Evolutionary conservation across 257 asterid species (phyloP).

Genomic region (Nicotiana paniculata): DNA sequence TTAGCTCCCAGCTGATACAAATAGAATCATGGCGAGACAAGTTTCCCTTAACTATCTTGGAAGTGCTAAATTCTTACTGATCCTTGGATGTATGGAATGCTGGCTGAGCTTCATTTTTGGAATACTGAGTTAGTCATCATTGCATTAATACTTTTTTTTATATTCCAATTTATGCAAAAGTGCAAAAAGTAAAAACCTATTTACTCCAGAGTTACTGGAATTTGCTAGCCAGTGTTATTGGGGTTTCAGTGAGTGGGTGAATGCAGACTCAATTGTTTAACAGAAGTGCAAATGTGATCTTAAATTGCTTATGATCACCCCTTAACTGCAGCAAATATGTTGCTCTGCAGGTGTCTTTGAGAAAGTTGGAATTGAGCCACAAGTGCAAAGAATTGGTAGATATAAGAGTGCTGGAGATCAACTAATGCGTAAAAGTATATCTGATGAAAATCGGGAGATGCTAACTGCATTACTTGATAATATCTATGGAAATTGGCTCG

Average conservation of each 20-base stretch:
- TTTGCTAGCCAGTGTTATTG: not conserved
- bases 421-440: constrained; percentile 66
- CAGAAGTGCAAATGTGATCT: not conserved
- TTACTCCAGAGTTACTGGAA: not conserved
- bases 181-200: not conserved
- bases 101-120: not conserved
- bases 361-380: constrained; percentile 87
- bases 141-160: not conserved
- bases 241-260: not conserved
- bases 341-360: constrained; percentile 69
- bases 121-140: not conserved
- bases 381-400: constrained; percentile 84
- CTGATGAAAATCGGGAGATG: constrained; percentile 88
- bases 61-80: not conserved
- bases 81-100: not conserved
- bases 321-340: not conserved
- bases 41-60: not conserved
- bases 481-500: constrained; percentile 73
- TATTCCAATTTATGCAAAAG: not conserved
- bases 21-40: not conserved
- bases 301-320: not conserved
- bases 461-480: constrained; percentile 80
- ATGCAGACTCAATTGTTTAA: not conserved
- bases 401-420: constrained; percentile 97
- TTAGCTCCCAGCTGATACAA: constrained; percentile 11